These are phyloP conservation scores for Colletotrichum plurivorum DNA, from an alignment of 2,329 filamentous ascomycete species.

Conservation along the genomic window DNA sequence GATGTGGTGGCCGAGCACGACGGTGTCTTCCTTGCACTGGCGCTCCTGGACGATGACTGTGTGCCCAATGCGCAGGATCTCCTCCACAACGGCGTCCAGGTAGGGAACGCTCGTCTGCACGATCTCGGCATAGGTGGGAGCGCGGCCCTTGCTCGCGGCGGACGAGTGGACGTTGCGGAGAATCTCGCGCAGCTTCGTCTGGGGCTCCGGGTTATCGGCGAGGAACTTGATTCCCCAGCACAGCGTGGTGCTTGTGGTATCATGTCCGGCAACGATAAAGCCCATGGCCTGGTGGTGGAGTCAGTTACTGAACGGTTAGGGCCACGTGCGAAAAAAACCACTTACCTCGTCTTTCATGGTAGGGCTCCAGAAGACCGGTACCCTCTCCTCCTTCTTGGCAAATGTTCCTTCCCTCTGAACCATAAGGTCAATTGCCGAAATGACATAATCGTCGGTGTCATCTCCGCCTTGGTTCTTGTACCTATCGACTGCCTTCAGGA, in stretches of 20 bases:
- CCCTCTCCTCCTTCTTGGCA: conserved; percentile 29
- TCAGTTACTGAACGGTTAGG: neutral
- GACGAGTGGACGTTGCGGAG: conserved; percentile 1
- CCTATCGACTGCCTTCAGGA: conserved; percentile 15
- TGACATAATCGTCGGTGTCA: neutral
- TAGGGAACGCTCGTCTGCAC: conserved; percentile 46
- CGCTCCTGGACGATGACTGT: conserved; percentile 48
- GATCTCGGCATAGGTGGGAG: conserved; percentile 39
- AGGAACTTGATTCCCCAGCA: conserved; percentile 46
- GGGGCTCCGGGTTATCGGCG: neutral
- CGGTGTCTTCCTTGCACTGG: conserved; percentile 48
- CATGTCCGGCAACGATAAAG: conserved; percentile 44
- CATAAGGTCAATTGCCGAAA: conserved; percentile 50
- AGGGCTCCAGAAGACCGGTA: conserved; percentile 2
- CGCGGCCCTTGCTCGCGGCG: conserved; percentile 28
- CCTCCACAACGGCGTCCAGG: conserved; percentile 54
- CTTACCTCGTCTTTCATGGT: conserved; percentile 26
- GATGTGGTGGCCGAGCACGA: conserved; percentile 49
- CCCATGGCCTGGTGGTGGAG: neutral
- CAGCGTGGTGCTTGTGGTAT: conserved; percentile 45
- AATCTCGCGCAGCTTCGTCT: conserved; percentile 5
- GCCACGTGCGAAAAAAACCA: neutral
- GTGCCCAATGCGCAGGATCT: conserved; percentile 49
- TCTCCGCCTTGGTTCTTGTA: neutral
- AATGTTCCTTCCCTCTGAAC: conserved; percentile 49